Conservation (phyloP, 345 rosid species). For the Draba incana region DNA sequence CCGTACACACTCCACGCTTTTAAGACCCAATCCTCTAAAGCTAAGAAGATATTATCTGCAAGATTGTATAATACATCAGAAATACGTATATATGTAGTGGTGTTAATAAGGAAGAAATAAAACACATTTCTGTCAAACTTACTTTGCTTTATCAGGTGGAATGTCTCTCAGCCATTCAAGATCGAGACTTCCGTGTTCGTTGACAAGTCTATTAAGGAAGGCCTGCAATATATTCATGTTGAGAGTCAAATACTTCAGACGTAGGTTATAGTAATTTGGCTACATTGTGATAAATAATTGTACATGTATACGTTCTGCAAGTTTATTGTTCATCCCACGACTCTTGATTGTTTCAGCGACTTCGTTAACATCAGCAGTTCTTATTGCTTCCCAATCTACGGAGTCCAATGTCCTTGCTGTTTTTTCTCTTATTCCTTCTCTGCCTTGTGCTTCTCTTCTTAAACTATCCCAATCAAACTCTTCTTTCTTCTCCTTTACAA, state of each 20-base stretch:
- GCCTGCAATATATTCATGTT: conserved; percentile 57
- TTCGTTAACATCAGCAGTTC: conserved; percentile 59
- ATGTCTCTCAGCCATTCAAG: conserved; percentile 96
- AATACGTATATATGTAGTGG: not conserved
- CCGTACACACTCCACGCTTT: conserved; percentile 98
- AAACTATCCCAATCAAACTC: conserved; percentile 81
- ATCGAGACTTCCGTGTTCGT: conserved; percentile 76
- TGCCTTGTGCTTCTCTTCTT: conserved; percentile 58
- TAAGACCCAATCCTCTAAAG: conserved; percentile 81
- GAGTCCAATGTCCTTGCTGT: conserved; percentile 68
- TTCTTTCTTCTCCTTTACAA: conserved; percentile 52
- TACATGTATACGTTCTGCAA: conserved; percentile 92
- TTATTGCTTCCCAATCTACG: conserved; percentile 84
- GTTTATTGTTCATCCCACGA: conserved; percentile 90
- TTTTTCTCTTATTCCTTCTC: conserved; percentile 58
- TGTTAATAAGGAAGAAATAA: not conserved
- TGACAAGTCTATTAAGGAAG: conserved; percentile 71
- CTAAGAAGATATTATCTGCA: conserved; percentile 88
- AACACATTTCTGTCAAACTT: conserved; percentile 40
- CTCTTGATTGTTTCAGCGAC: conserved; percentile 78
- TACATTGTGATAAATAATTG: not conserved
- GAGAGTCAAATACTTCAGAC: conserved; percentile 16
- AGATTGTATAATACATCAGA: conserved; percentile 31
- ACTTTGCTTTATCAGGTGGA: conserved; percentile 96
- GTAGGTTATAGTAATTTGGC: not conserved